A percentile compares a stretch with the other conserved stretches of the same genome.
These are phyloP conservation scores for Parafenestella ontariensis DNA, from an alignment of 2,329 filamentous ascomycete species.

Conservation along the genomic window DNA sequence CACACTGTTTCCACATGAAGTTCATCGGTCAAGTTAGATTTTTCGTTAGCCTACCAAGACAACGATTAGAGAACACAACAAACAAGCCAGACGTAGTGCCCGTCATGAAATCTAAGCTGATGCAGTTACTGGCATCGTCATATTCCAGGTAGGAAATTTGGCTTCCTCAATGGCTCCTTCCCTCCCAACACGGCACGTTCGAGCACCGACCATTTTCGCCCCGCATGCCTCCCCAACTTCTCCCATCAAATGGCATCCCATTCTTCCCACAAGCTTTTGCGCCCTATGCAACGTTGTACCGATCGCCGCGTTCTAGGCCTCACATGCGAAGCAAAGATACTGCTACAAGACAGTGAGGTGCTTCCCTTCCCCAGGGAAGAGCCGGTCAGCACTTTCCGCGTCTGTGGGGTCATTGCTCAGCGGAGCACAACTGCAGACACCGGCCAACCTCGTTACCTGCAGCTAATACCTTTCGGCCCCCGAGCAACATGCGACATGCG, in stretches of 20 bases:
- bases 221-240: not conserved
- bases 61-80: too few species aligned
- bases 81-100: too few species aligned
- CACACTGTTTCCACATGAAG: not conserved
- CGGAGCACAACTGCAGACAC: not conserved
- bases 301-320: not conserved
- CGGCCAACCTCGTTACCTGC: conserved; percentile 7
- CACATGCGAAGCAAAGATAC: not conserved
- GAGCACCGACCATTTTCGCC: not conserved
- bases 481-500: conserved; percentile 21
- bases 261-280: not conserved
- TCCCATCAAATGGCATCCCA: not conserved
- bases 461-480: conserved; percentile 31
- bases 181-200: not conserved
- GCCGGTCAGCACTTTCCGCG: conserved; percentile 15
- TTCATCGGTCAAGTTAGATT: too few species aligned
- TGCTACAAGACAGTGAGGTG: not conserved
- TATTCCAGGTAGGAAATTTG: not conserved
- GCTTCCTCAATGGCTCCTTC: not conserved
- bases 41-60: too few species aligned
- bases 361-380: conserved; percentile 8
- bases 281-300: not conserved
- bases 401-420: conserved; percentile 1
- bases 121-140: not conserved
- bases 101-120: too few species aligned